Conservation (phyloP, 2,329 filamentous ascomycete species). For the Fusarium sp. region DNA sequence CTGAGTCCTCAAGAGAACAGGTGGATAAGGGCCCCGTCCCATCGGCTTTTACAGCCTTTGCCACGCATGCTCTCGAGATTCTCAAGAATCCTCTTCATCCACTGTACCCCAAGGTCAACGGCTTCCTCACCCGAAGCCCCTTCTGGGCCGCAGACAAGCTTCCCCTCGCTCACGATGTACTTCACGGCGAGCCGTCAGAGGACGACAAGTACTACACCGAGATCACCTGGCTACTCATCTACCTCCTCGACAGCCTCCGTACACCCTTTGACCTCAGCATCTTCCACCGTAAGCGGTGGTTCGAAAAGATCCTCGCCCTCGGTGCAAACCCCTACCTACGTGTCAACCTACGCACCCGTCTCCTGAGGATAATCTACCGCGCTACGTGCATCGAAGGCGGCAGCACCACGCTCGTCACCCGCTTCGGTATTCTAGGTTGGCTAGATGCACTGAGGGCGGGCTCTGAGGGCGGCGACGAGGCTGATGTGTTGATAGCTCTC, state of each 20-base stretch:
- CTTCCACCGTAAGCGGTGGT: conserved; percentile 68
- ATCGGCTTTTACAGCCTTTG: conserved; percentile 78
- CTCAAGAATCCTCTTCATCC: conserved; percentile 79
- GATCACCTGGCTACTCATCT: conserved; percentile 75
- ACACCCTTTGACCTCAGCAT: conserved; percentile 66
- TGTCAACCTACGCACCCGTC: conserved; percentile 64
- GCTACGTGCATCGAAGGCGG: conserved; percentile 73
- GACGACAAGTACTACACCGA: conserved; percentile 78
- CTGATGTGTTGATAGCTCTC: conserved; percentile 61
- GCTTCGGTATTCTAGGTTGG: conserved; percentile 79
- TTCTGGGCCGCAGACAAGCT: conserved; percentile 77
- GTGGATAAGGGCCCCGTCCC: conserved; percentile 69
- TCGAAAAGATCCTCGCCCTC: conserved; percentile 76
- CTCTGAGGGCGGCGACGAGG: conserved; percentile 53
- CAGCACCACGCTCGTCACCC: conserved; percentile 80
- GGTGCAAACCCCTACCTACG: conserved; percentile 72
- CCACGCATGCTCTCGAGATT: conserved; percentile 72
- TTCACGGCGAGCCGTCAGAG: conserved; percentile 71
- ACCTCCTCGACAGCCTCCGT: conserved; percentile 72
- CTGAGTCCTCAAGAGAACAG: conserved; percentile 71
- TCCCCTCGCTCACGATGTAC: conserved; percentile 70
- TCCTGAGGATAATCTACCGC: conserved; percentile 69
- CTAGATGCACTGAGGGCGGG: conserved; percentile 66
- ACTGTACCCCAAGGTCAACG: conserved; percentile 86
- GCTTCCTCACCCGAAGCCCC: conserved; percentile 79